Percentiles rank a stretch among this genome's conserved stretches.
Evolutionary conservation across 306 rosid genomes (phyloP).

Genomic region (Spatholobus suberectus): DNA sequence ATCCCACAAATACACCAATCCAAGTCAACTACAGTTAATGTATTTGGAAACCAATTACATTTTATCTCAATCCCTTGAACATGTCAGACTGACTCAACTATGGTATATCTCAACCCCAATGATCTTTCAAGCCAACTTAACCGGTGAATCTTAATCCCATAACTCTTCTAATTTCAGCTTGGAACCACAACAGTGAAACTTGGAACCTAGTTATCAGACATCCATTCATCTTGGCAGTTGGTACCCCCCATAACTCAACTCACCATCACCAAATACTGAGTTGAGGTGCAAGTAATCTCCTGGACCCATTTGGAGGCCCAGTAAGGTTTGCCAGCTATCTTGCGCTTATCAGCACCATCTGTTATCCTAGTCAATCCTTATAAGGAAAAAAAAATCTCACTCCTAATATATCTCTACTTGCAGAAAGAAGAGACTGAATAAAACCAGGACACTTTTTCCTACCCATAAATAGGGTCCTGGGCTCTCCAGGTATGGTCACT

Average conservation of each 20-base stretch:
- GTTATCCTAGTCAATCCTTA: not conserved
- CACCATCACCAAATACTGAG: not conserved
- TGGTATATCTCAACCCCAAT: not conserved
- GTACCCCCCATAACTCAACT: not conserved
- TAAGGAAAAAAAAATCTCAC: not conserved
- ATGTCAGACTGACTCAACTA: not conserved
- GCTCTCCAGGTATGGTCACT: not conserved
- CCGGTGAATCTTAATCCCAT: not conserved
- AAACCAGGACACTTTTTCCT: not conserved
- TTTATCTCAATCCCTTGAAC: not conserved
- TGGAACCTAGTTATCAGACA: not conserved
- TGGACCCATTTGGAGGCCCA: not conserved
- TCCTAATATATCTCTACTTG: not conserved
- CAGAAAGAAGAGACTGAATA: not conserved
- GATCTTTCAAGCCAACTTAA: not conserved
- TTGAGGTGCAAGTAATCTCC: slow-evolving; percentile 1
- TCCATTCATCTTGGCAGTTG: not conserved
- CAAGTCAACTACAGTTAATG: not conserved
- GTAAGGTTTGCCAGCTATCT: not conserved
- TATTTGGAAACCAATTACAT: not conserved
- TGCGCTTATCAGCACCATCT: not conserved
- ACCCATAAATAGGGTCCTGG: not conserved
- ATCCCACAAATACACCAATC: not conserved
- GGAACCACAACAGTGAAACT: not conserved
- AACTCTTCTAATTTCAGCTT: not conserved